These are phyloP conservation scores for Phytophthora niederhauseri DNA, from an alignment of 352 stramenopile species.

Conservation along the genomic window DNA sequence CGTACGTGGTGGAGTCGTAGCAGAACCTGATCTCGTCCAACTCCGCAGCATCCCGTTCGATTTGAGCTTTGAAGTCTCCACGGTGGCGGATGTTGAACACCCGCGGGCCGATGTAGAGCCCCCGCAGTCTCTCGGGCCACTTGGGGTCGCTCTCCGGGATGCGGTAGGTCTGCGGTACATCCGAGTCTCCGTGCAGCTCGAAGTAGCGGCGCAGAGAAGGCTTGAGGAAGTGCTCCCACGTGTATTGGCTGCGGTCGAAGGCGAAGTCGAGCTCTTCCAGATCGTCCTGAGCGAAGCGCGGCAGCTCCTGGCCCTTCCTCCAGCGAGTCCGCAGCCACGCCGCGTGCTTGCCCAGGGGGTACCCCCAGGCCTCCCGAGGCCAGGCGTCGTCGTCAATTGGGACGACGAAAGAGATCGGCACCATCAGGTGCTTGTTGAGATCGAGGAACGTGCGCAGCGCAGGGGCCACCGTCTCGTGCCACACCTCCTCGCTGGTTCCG, in stretches of 20 bases:
- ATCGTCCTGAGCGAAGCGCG: background rate
- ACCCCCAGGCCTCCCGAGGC: slow-evolving; percentile 6
- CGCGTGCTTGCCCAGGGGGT: slow-evolving; percentile 16
- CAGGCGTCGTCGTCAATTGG: slow-evolving; percentile 2
- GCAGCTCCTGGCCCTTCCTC: background rate
- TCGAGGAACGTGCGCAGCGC: slow-evolving; percentile 17
- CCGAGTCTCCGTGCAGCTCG: background rate
- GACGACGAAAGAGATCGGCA: slow-evolving; percentile 9
- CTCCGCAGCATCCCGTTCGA: background rate
- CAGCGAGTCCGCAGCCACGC: slow-evolving; percentile 8
- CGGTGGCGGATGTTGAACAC: slow-evolving; percentile 1
- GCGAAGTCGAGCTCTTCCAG: background rate
- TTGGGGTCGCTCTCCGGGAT: background rate
- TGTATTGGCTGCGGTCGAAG: background rate
- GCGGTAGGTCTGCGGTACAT: background rate
- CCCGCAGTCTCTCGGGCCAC: background rate
- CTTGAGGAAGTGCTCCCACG: background rate
- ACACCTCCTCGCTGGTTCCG: background rate
- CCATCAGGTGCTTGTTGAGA: slow-evolving; percentile 10
- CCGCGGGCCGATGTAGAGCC: background rate
- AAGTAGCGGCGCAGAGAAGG: background rate
- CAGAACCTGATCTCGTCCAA: slow-evolving; percentile 21
- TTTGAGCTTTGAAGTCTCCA: slow-evolving; percentile 7
- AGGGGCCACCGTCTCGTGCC: background rate
- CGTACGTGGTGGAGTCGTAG: slow-evolving; percentile 11